A percentile compares a stretch with the other conserved stretches of the same genome.
Conservation (phyloP, 176 grass and related monocot genomes). For the Alloteropsis semialata region DNA sequence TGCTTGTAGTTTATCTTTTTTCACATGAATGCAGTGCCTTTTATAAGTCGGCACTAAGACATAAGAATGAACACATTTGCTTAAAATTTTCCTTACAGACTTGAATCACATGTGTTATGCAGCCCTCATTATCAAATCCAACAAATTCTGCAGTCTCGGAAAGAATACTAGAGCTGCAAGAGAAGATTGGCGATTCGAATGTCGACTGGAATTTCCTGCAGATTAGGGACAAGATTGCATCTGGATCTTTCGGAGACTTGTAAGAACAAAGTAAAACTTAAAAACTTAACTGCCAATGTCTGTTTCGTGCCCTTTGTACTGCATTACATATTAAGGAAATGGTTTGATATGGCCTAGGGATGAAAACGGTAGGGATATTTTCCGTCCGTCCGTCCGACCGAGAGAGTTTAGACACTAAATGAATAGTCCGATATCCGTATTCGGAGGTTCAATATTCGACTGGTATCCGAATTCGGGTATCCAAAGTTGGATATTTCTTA, state of each 20-base stretch:
- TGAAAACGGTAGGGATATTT: too few species aligned
- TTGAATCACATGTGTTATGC: conserved; percentile 21
- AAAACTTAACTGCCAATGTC: not conserved
- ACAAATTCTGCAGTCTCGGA: conserved; percentile 45
- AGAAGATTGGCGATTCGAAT: conserved; percentile 64
- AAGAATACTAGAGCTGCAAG: conserved; percentile 50
- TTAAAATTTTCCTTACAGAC: conserved; percentile 17
- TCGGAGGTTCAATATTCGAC: too few species aligned
- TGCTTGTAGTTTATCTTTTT: conserved; percentile 14
- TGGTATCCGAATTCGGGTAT: too few species aligned
- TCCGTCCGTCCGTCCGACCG: too few species aligned
- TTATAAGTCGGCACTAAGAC: conserved; percentile 1
- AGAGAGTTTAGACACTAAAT: too few species aligned
- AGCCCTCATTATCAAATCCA: conserved; percentile 69
- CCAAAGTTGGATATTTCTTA: too few species aligned
- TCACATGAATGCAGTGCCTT: not conserved
- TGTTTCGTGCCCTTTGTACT: not conserved
- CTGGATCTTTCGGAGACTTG: conserved; percentile 92
- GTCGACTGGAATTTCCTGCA: conserved; percentile 75
- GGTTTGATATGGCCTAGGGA: too few species aligned
- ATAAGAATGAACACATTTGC: not conserved
- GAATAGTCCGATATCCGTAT: too few species aligned
- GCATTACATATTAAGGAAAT: conserved; percentile 3
- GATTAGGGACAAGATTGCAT: conserved; percentile 72
- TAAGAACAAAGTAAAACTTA: conserved; percentile 38